Evolutionary conservation across 2,329 filamentous ascomycete genomes (phyloP).

Genomic region (Cladosporium cucumerinum): DNA sequence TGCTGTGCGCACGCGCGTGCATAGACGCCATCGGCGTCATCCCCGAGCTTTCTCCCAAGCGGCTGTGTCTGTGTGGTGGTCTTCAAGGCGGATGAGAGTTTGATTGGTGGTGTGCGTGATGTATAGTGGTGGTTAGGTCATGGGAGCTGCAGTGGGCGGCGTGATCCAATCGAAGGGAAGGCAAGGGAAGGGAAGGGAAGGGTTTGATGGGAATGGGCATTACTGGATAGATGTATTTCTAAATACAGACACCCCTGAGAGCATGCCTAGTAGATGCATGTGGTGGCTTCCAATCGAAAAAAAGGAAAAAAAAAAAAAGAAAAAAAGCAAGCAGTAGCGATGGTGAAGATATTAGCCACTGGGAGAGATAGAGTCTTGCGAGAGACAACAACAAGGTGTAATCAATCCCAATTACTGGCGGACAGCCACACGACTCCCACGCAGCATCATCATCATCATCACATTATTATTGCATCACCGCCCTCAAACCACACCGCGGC

Average conservation of each 20-base stretch:
- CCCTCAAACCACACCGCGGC: not conserved
- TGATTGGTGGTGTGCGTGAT: not conserved
- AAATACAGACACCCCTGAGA: not conserved
- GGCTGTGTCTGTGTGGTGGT: not conserved
- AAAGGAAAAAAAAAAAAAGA: no score
- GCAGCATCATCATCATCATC: no score
- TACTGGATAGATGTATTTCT: not conserved
- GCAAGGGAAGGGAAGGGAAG: no score
- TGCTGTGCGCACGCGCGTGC: not conserved
- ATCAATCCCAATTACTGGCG: not conserved
- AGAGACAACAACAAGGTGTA: not conserved
- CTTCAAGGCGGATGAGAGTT: not conserved
- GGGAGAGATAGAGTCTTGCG: not conserved
- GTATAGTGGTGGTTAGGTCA: not conserved
- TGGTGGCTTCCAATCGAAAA: not conserved
- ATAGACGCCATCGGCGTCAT: not conserved
- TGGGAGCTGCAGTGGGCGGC: no score
- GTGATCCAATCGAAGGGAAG: no score
- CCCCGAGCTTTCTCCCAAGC: constrained; percentile 1
- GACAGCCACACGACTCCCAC: not conserved
- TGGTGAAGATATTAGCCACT: no score
- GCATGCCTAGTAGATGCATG: not conserved
- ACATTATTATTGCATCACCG: not conserved
- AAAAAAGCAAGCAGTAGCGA: not conserved
- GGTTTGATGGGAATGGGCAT: not conserved